Evolutionary conservation across 2,329 filamentous ascomycete species (phyloP), one percentile per base, ranked within the genome.

Genomic region (Chaetomium sp.): DNA sequence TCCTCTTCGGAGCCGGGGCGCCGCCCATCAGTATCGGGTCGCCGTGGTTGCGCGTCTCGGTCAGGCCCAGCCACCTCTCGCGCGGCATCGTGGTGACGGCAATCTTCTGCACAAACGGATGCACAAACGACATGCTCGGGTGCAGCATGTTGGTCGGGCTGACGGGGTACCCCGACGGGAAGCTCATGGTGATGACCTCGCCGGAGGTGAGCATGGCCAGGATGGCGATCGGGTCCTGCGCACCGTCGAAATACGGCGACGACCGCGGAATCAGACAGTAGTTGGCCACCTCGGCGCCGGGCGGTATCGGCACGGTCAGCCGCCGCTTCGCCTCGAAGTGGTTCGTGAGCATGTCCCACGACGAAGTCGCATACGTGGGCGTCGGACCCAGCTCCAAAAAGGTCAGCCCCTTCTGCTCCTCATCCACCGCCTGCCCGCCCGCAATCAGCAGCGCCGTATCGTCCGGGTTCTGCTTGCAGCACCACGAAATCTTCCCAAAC

Each of bases 91-190:
- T 85, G 10, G 91, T 85, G n/a, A 96, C 82, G 19, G 86, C 84
- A 59, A 91, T 82, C 58, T 88, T 87, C 61, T 87, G 90, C 64
- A 95, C 87, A 74, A 96, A 98, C 0, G 95, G 95, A 73, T 97
- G 93, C 7, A 97, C 90, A 68, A 97, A 91, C 1, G 90, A 90
- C 54, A 97, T 79, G 2, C 91, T 97, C 0, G 93, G 86, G 72
- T 96, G 94, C 6, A 99, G 83, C 77, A 97, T 92, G 72, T 97
- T 97, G 4, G 93, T 97, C 1, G 95, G 93, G 31, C 89, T 91
- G 62, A 98, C 96, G 0, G 92, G 90, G 75, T 93, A 91, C 31
- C 95, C 95, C 56, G 90, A 95, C 0, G 95, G 95, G 74, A 98
- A 98, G 72, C 90, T 96, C 75, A 98, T 80, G 0, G 94, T 96